Percentiles rank a stretch among this genome's conserved stretches.
These are phyloP conservation scores for Tulasnella calospora DNA, from an alignment of 768 basidiomycete genomes.

Conservation along the genomic window DNA sequence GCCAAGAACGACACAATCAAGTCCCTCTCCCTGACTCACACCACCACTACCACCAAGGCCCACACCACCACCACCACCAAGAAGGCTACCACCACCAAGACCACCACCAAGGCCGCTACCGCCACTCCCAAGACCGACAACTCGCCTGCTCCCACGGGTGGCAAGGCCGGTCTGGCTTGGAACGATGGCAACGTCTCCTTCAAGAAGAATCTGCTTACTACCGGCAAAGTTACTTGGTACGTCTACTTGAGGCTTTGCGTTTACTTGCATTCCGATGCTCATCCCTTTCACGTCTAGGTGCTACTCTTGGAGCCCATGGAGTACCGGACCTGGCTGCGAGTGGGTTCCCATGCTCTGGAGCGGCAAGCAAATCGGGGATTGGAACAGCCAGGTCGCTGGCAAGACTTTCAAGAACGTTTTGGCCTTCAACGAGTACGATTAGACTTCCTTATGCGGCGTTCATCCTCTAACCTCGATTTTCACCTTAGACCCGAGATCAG, in stretches of 20 bases:
- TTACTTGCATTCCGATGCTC: background rate
- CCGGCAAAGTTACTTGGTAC: conserved; percentile 38
- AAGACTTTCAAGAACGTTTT: conserved; percentile 52
- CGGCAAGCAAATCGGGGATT: conserved; percentile 46
- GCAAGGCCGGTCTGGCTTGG: conserved; percentile 66
- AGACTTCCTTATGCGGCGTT: background rate
- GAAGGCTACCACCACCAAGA: background rate
- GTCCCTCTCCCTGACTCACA: background rate
- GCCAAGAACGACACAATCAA: conserved; percentile 29
- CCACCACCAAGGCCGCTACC: conserved; percentile 28
- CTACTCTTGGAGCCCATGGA: conserved; percentile 45
- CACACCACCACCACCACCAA: background rate
- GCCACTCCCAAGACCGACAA: conserved; percentile 23
- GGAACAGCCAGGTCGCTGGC: conserved; percentile 44
- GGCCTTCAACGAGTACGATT: conserved; percentile 69
- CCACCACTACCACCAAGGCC: conserved; percentile 6
- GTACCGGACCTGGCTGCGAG: conserved; percentile 43
- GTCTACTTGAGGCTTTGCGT: background rate
- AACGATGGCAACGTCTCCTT: conserved; percentile 49
- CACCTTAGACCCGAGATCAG: conserved; percentile 58
- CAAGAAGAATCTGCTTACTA: conserved; percentile 49
- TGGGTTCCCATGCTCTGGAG: conserved; percentile 72
- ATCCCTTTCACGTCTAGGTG: conserved; percentile 58
- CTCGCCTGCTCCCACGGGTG: conserved; percentile 3
- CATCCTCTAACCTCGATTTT: no score